Conservation (phyloP, 371 early-diverging fungal species). For the Coemansia sp. region DNA sequence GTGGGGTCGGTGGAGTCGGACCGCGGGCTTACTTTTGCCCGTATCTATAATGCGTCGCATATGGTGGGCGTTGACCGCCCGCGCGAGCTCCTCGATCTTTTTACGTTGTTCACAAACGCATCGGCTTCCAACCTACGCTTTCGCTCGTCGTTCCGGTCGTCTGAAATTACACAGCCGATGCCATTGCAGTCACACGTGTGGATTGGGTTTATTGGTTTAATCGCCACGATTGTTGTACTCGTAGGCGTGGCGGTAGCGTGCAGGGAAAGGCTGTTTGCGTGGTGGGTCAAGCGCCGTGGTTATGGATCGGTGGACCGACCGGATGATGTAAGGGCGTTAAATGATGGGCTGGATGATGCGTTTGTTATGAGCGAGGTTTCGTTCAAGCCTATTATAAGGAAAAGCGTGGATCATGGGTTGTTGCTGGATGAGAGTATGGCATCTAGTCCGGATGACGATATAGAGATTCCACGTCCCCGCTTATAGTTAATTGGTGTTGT, state of each 20-base stretch:
- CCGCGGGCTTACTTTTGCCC: constrained; percentile 54
- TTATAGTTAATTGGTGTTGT: background rate
- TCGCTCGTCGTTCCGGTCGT: constrained; percentile 35
- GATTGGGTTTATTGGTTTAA: constrained; percentile 7
- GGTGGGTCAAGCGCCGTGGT: constrained; percentile 32
- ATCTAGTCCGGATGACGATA: constrained; percentile 46
- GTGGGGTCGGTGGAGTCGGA: constrained; percentile 41
- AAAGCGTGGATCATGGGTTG: constrained; percentile 18
- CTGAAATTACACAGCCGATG: background rate
- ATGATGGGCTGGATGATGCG: constrained; percentile 33
- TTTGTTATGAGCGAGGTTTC: constrained; percentile 47
- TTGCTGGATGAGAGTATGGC: constrained; percentile 41
- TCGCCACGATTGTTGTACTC: constrained; percentile 3
- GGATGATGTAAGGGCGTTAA: background rate
- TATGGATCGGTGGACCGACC: constrained; percentile 7
- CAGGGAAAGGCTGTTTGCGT: constrained; percentile 28
- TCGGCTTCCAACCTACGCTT: constrained; percentile 38
- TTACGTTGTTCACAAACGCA: constrained; percentile 47
- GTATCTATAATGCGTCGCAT: constrained; percentile 52
- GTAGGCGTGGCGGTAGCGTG: constrained; percentile 13
- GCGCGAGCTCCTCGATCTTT: constrained; percentile 48
- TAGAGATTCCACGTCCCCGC: background rate
- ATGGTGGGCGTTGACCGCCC: constrained; percentile 55
- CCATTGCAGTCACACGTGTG: constrained; percentile 10
- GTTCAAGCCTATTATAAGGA: background rate